Percentiles rank a stretch among this genome's conserved stretches.
Evolutionary conservation across 148 eudicot genomes (phyloP).

Genomic region (Cornus kousa): DNA sequence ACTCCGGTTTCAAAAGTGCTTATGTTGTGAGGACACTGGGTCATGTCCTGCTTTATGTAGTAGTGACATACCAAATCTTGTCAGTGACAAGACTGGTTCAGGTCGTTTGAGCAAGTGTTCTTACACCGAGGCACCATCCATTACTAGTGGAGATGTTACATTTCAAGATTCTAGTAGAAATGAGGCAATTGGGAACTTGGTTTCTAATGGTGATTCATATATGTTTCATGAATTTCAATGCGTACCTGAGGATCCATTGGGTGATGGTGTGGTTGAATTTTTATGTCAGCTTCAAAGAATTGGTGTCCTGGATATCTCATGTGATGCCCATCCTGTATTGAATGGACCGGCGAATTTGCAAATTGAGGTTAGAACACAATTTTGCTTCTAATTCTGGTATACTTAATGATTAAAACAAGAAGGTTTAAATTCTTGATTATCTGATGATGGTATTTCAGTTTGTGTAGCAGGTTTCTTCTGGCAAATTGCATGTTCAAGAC

Average conservation of each 20-base stretch:
- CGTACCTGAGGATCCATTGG: background rate
- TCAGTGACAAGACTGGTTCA: constrained; percentile 5
- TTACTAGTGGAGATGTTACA: constrained; percentile 3
- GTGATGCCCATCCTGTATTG: constrained; percentile 11
- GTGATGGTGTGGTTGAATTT: constrained; percentile 5
- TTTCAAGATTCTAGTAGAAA: background rate
- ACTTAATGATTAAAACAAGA: constrained; percentile 1
- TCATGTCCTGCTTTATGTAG: constrained; percentile 43
- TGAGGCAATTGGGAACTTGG: background rate
- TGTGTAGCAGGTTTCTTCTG: constrained; percentile 30
- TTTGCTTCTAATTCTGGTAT: background rate
- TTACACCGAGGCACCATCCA: constrained; percentile 4
- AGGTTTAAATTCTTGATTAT: background rate
- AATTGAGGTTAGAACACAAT: constrained; percentile 26
- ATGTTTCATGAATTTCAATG: background rate
- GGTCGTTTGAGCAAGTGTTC: constrained; percentile 1
- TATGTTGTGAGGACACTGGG: constrained; percentile 56
- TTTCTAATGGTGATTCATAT: background rate
- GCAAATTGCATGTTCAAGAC: constrained; percentile 32
- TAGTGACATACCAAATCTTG: background rate
- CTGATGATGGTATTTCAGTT: constrained; percentile 1
- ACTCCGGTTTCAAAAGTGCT: constrained; percentile 68
- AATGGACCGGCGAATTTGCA: constrained; percentile 5
- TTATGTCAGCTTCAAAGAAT: constrained; percentile 22
- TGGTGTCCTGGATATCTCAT: constrained; percentile 26